Evolutionary conservation across 2,329 filamentous ascomycete genomes (phyloP).

Genomic region (Graphilbum ipis-grandicollis): DNA sequence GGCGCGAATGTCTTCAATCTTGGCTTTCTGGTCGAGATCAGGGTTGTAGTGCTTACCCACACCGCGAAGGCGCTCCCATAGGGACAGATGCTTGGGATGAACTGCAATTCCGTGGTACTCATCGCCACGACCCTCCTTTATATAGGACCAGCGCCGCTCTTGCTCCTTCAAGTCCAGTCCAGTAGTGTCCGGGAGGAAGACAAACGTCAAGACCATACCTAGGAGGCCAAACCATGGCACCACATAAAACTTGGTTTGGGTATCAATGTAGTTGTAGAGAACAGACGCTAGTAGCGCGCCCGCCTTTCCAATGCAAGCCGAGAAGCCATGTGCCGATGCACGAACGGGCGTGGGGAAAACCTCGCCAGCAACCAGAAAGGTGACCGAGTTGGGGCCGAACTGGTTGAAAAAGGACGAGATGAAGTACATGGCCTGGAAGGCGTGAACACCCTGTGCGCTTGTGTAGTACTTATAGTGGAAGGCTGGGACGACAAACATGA

Average conservation of each 20-base stretch:
- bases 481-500: constrained; percentile 82
- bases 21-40: constrained; percentile 63
- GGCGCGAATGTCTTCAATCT: constrained; percentile 63
- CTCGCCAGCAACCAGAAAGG: constrained; percentile 89
- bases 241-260: constrained; percentile 71
- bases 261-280: constrained; percentile 87
- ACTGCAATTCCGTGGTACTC: constrained; percentile 92
- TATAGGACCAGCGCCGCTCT: constrained; percentile 81
- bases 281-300: constrained; percentile 77
- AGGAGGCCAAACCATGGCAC: constrained; percentile 90
- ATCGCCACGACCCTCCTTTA: constrained; percentile 55
- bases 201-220: constrained; percentile 63
- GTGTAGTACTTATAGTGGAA: constrained; percentile 82
- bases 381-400: constrained; percentile 90
- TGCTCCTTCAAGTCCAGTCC: constrained; percentile 94
- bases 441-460: constrained; percentile 49
- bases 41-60: constrained; percentile 71
- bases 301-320: constrained; percentile 77
- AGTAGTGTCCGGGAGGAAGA: constrained; percentile 93
- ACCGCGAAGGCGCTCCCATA: constrained; percentile 72
- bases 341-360: constrained; percentile 92
- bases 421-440: constrained; percentile 99
- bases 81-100: constrained; percentile 70
- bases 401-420: constrained; percentile 98
- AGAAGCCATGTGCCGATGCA: constrained; percentile 85